Conservation (phyloP, 441 rosid genomes). For the Biscutella laevigata region DNA sequence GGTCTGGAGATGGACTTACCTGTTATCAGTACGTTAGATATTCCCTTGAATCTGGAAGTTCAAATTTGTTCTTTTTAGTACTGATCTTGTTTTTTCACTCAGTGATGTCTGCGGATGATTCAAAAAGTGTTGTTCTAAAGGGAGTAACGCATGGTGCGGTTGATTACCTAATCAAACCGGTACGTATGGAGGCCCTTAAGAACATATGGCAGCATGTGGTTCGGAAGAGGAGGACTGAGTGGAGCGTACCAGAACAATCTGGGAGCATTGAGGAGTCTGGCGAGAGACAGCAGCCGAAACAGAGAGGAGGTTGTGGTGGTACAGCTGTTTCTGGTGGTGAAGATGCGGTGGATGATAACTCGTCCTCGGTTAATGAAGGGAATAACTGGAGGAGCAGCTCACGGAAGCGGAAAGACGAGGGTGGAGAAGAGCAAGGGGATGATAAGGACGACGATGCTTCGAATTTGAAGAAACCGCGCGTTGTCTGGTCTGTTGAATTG, state of each 20-base stretch:
- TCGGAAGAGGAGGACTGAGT: constrained; percentile 57
- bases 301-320: constrained; percentile 36
- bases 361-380: constrained; percentile 74
- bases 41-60: not conserved
- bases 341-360: constrained; percentile 36
- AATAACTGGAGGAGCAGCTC: constrained; percentile 58
- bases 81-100: constrained; percentile 4
- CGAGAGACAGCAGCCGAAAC: constrained; percentile 32
- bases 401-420: constrained; percentile 73
- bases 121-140: constrained; percentile 74
- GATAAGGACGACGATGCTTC: constrained; percentile 79
- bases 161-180: constrained; percentile 83
- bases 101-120: constrained; percentile 99
- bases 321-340: constrained; percentile 30
- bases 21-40: constrained; percentile 60
- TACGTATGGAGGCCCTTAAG: constrained; percentile 95
- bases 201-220: constrained; percentile 91
- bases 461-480: constrained; percentile 81
- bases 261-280: constrained; percentile 71
- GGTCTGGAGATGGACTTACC: too few relatives aligned
- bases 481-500: constrained; percentile 95
- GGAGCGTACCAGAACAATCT: constrained; percentile 80
- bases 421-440: constrained; percentile 58
- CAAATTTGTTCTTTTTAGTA: not conserved
- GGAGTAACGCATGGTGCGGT: constrained; percentile 94